These are phyloP conservation scores for Penicillium canariense DNA, from an alignment of 495 filamentous ascomycete genomes.

Conservation along the genomic window DNA sequence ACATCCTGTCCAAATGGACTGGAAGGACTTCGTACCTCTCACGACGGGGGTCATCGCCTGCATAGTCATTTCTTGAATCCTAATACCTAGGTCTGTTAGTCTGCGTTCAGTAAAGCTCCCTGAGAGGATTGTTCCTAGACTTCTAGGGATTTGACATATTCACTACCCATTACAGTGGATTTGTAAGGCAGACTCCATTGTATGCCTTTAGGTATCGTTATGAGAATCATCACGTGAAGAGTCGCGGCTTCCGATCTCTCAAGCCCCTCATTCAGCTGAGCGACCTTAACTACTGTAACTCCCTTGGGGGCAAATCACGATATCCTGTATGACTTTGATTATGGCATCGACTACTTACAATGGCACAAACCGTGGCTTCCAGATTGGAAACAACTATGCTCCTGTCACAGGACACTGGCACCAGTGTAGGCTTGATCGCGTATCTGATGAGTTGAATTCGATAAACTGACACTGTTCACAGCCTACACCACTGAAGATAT, in stretches of 20 bases:
- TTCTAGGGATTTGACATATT: too few species aligned
- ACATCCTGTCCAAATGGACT: too few species aligned
- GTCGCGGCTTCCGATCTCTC: too few species aligned
- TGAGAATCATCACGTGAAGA: too few species aligned
- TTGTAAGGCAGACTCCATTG: too few species aligned
- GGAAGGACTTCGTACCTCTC: neutral
- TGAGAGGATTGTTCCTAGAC: too few species aligned
- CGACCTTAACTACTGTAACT: neutral
- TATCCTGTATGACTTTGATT: neutral
- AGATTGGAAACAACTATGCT: constrained; percentile 1
- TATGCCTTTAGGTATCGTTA: too few species aligned
- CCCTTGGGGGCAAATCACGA: neutral
- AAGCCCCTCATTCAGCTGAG: neutral
- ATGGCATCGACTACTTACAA: neutral
- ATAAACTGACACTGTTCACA: neutral
- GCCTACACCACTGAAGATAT: neutral
- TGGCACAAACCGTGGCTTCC: neutral
- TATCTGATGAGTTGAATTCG: neutral
- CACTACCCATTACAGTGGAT: too few species aligned
- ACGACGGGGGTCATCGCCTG: neutral
- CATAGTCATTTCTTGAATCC: neutral
- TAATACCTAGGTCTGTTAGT: neutral
- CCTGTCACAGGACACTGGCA: neutral
- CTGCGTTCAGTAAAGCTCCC: too few species aligned
- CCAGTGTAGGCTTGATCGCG: constrained; percentile 1